Evolutionary conservation across 1,284 basidiomycete genomes (phyloP), one percentile per base, ranked within the genome.

Genomic region (Moesziomyces antarcticus): DNA sequence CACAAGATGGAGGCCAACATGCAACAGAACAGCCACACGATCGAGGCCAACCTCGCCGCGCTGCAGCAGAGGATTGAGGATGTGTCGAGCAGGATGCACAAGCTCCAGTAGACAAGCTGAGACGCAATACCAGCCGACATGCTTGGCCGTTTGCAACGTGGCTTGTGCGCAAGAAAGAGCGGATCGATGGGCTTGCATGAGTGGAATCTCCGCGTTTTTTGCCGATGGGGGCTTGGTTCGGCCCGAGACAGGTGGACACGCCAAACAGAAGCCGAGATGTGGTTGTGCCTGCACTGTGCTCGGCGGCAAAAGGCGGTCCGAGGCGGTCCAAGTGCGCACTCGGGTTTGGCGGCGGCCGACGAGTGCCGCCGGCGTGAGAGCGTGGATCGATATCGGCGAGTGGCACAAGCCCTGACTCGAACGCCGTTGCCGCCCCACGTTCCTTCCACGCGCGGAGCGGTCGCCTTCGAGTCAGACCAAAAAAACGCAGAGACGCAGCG

Each of bases 21-120:
- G 50, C 88, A 90, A 60, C 89, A 90, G 54, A 97, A 96, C 78
- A 86, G 67, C 20, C 52, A 54, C 3, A 71, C 76, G 37, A 55
- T 84, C 20, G 77, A 84, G 65, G 67, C 53, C 27, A 86, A 85
- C 54, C 51, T 91, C 62, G 85, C 84, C 11, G 88, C 91, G 7
- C 90, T 95, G 10, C 89, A 89, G 65, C 86, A 86, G 5, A 91
- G 93, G 73, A 90, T 96, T 13, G 85, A 86, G 33, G 89, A 88
- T 24, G 86, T 97, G 33, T 92, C 91, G 82, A 86, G 85, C 48
- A 85, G 91, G 40, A 86, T 93, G 44, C 88, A 90, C 22, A 47
- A 46, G 55, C 33, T 73, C 27, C 50, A 25, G 2, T 45, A 42
- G 44, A 13, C 3, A 25, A 21, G 13, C 25, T 4, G 16, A 18